Conservation (phyloP, 371 early-diverging fungal genomes). For the Quaeritorhiza haematococci region DNA sequence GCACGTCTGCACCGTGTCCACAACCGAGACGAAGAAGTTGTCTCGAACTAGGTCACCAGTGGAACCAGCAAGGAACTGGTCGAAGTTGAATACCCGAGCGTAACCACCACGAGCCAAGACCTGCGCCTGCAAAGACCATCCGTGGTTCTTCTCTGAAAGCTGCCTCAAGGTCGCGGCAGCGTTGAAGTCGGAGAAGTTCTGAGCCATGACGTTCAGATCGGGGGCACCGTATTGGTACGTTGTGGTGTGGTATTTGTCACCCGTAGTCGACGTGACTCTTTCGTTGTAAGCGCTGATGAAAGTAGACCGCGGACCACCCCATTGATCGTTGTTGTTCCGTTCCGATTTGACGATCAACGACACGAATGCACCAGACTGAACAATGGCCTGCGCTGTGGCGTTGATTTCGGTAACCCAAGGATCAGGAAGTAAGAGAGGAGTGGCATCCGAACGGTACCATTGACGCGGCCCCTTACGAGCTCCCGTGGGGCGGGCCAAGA, state of each 20-base stretch:
- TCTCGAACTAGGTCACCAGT: too few relatives aligned
- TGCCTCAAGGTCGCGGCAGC: slow-evolving; percentile 11
- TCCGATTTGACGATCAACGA: slow-evolving; percentile 24
- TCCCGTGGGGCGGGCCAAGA: too few relatives aligned
- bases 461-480: too few relatives aligned
- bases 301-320: not conserved
- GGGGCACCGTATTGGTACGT: slow-evolving; percentile 35
- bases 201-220: slow-evolving; percentile 3
- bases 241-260: slow-evolving; percentile 20
- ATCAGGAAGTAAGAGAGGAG: slow-evolving; percentile 9
- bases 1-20: too few relatives aligned
- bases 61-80: too few relatives aligned
- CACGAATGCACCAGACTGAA: slow-evolving; percentile 8
- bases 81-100: too few relatives aligned
- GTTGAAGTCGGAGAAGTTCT: slow-evolving; percentile 25
- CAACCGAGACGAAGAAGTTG: too few relatives aligned
- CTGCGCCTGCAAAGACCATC: slow-evolving; percentile 27
- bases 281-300: not conserved
- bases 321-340: slow-evolving; percentile 15
- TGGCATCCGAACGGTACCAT: not conserved
- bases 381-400: slow-evolving; percentile 16
- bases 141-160: slow-evolving; percentile 12
- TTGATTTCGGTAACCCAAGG: slow-evolving; percentile 22
- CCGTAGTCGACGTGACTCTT: not conserved
- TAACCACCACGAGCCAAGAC: slow-evolving; percentile 8